Percentiles rank a stretch among this genome's conserved stretches.
Evolutionary conservation across 768 basidiomycete genomes (phyloP).

Genomic region (Serpula lacrymans): DNA sequence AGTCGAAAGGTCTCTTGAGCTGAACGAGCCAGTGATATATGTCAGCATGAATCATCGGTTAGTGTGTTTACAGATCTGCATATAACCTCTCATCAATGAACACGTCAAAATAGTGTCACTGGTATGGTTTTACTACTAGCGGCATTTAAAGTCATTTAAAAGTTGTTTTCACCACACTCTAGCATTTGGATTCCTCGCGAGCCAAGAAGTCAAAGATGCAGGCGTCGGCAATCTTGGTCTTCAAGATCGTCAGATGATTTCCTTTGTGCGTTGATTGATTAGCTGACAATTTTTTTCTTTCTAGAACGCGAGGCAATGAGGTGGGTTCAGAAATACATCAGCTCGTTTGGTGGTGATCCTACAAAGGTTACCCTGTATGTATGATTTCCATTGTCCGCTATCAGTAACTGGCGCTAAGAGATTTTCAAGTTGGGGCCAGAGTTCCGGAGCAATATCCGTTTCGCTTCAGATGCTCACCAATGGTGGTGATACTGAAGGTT

Average conservation of each 20-base stretch:
- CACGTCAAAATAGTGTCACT: too few relatives aligned
- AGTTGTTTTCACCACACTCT: neutral
- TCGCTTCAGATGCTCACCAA: slow-evolving; percentile 49
- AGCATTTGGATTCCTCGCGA: slow-evolving; percentile 52
- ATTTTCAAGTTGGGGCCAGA: slow-evolving; percentile 47
- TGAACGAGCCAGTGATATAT: slow-evolving; percentile 46
- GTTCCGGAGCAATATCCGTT: slow-evolving; percentile 55
- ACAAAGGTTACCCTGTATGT: slow-evolving; percentile 55
- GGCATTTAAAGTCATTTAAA: too few relatives aligned
- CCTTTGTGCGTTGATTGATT: too few relatives aligned
- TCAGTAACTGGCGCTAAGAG: slow-evolving; percentile 10
- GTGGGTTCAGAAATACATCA: slow-evolving; percentile 68
- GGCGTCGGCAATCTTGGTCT: slow-evolving; percentile 64
- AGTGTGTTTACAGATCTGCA: neutral
- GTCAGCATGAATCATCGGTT: slow-evolving; percentile 51
- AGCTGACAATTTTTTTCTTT: too few relatives aligned
- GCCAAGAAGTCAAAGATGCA: slow-evolving; percentile 49
- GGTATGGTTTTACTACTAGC: too few relatives aligned
- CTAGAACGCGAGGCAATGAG: slow-evolving; percentile 56
- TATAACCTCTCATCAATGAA: neutral
- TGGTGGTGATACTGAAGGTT: slow-evolving; percentile 39
- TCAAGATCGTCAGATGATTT: slow-evolving; percentile 61
- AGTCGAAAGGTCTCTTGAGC: slow-evolving; percentile 40
- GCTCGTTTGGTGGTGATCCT: slow-evolving; percentile 63
- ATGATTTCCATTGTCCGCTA: neutral